Evolutionary conservation across 305 asterid species (phyloP), one percentile per base, ranked within the genome.

Genomic region (Solanum aculeatissimum): DNA sequence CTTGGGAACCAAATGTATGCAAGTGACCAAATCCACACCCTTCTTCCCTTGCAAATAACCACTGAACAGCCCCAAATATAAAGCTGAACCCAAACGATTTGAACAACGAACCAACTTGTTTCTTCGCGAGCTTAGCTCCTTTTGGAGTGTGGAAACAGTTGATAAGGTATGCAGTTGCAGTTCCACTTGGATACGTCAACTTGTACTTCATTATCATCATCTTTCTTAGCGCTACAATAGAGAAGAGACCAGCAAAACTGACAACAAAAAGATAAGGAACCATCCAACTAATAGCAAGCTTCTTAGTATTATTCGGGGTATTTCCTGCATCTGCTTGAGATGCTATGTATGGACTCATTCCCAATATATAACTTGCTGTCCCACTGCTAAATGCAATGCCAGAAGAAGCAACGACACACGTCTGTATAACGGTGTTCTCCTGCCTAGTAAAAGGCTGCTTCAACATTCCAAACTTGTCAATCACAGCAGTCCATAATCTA

Each of bases 161-260:
- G 89, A 94, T 94, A 51, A 94, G 92, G 85, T 88, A 91, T 12
- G 95, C 96, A 14, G 97, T 92, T 23, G 97, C 97, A 29, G 97
- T 94, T 81, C 98, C 98, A 87, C 95, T 94, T 11, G 98, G 98
- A 86, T 92, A 92, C 6, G 95, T 89, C 87, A 94, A 82, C 87
- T 92, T 92, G 87, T 92, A 94, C 89, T 90, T 91, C 89, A 93
- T 83, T 57, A 92, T 92, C 97, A 94, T 94, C 87, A 92, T 85
- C 92, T 89, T 89, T 84, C 93, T 85, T 12, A 92, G 83, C 14
- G 93, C 90, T 0, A 92, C 90, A 9, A 92, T 89, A 16, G 95
- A 92, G 91, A 92, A 92, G 0, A 92, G 84, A 49, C 93, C 95
- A 11, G 90, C 91, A 82, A 91, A 92, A 86, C 95, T 92, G 47